Conservation (phyloP, 768 basidiomycete genomes). For the Fistulinella prunicolor region DNA sequence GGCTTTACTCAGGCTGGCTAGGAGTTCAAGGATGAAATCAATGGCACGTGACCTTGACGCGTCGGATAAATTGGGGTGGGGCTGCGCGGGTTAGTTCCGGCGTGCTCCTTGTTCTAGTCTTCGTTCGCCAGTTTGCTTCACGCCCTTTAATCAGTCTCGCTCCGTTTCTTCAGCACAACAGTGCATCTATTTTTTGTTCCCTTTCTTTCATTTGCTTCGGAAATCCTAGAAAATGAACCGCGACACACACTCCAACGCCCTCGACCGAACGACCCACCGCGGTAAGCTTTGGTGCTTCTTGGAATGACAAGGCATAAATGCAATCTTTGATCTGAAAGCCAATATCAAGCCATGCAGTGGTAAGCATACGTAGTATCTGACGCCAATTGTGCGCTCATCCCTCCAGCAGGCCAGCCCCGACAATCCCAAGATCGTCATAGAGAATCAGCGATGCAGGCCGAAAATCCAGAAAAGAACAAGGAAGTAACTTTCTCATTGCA, state of each 20-base stretch:
- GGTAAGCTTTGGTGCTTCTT: constrained; percentile 25
- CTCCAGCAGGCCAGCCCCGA: constrained; percentile 10
- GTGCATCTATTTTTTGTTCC: constrained; percentile 8
- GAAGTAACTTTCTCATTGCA: not conserved
- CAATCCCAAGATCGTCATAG: constrained; percentile 7
- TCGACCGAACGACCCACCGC: constrained; percentile 34
- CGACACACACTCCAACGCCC: constrained; percentile 40
- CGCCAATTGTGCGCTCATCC: constrained; percentile 1
- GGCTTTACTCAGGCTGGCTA: not conserved
- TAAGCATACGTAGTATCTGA: constrained; percentile 3
- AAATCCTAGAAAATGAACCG: constrained; percentile 24
- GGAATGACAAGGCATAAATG: not conserved
- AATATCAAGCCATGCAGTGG: constrained; percentile 4
- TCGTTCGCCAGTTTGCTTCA: constrained; percentile 21
- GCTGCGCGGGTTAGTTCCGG: constrained; percentile 21
- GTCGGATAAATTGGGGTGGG: constrained; percentile 26
- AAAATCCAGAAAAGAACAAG: constrained; percentile 6
- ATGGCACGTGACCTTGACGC: constrained; percentile 29
- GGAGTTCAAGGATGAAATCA: constrained; percentile 9
- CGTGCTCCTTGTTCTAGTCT: constrained; percentile 26
- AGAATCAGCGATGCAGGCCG: not conserved
- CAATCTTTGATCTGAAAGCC: constrained; percentile 1
- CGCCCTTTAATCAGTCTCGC: constrained; percentile 20
- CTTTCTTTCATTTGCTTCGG: constrained; percentile 14
- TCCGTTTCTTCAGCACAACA: constrained; percentile 4